Percentiles rank a stretch among this genome's conserved stretches.
phyloP scores from a whole-genome alignment of 345 rosid genomes.

The Boechera divaricarpa region DNA sequence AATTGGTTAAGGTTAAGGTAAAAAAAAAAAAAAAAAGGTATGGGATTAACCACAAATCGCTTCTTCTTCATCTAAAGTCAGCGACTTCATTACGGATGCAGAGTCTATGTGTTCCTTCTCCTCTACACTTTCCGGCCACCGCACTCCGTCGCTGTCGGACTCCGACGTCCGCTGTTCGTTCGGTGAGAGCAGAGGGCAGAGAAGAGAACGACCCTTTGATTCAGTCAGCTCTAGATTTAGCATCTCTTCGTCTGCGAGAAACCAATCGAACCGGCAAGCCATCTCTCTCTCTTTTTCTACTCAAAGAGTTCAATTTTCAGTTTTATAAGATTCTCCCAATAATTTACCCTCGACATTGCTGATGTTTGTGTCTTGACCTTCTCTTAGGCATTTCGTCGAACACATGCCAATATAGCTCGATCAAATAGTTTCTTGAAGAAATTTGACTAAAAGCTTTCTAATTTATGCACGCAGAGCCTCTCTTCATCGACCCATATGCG shows the following conservation, averaged over 20 bases:
- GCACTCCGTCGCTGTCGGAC: conserved; percentile 3
- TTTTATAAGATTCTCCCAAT: no score
- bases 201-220: conserved; percentile 56
- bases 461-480: no score
- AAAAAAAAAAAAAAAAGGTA: no score
- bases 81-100: conserved; percentile 35
- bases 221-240: no score
- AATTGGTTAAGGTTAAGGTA: no score
- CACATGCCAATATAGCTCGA: conserved; percentile 3
- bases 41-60: no score
- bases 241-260: no score
- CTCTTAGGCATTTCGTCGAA: conserved; percentile 35
- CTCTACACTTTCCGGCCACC: conserved; percentile 37
- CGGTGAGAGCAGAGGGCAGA: not conserved
- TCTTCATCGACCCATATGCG: conserved; percentile 59
- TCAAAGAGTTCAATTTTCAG: not conserved
- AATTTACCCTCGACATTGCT: not conserved
- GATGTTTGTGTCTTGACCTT: not conserved
- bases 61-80: conserved; percentile 24
- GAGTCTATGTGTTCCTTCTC: conserved; percentile 34
- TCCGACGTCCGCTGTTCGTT: not conserved
- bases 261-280: conserved; percentile 58
- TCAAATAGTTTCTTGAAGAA: not conserved
- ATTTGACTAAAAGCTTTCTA: no score
- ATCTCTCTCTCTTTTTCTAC: conserved; percentile 9